Base-by-base conservation (phyloP, 2,329 filamentous ascomycete genomes). In the Fonsecaea erecta region DNA sequence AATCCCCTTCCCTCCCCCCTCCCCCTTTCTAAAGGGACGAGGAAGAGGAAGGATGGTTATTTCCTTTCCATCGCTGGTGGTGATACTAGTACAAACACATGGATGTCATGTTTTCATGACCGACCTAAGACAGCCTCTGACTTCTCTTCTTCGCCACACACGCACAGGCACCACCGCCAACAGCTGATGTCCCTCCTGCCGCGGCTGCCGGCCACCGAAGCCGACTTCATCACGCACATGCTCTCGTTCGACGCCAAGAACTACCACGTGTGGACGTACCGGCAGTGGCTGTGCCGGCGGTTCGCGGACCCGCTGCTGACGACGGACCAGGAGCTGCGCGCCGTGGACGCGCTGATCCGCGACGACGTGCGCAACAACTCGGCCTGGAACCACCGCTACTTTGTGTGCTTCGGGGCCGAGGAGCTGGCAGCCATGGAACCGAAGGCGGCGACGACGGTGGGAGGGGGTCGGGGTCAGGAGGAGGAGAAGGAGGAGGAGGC, bases 231-330 rank as follows among this genome's bases (percentile, higher is more conserved):
- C 65, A 85, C 84, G 65, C 79, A 84, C 53, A 98, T 99, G 86
- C 88, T 99, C 61, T 85, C 84, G 46, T 85, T 90, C 72, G 95
- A 99, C 76, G 87, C 90, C 56, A 99, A 99, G 81, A 99, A 99
- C 81, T 98, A 99, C 77, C 95, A 99, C 76, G 95, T 98, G 54
- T 99, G 95, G 95, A 92, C 89, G 62, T 99, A 98, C 80, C 85
- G 95, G 64, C 92, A 97, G 76, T 83, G 89, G 87, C 75, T 90
- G 80, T 82, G 97, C 77, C 84, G 86, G 70, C 80, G 85, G 56
- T 88, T 90, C 77, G 65, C 69, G 1, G 55, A 66, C 37, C 61
- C 67, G 9, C 58, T 72, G 8, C 62, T 72, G 26, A 62, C 58
- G 24, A 88, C 79, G 3, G 77, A 77, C 11, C 74, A 75, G 18